Conservation (phyloP, 345 rosid genomes). For the Heritiera fomes region DNA sequence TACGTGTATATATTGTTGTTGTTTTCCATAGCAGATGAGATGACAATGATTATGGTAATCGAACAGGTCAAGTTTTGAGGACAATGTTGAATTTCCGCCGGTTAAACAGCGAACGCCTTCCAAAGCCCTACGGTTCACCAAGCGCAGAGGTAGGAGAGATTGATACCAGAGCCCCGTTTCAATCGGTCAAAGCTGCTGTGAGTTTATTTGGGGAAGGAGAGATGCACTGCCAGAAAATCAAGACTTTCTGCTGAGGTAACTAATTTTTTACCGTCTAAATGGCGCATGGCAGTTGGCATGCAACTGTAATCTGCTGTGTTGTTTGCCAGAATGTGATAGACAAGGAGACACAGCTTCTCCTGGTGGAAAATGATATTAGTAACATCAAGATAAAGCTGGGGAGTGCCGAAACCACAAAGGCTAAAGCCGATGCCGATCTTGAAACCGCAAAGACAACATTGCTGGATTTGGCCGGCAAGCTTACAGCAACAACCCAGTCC, state of each 20-base stretch:
- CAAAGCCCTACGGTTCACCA: constrained; percentile 42
- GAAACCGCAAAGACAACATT: constrained; percentile 46
- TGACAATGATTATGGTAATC: neutral
- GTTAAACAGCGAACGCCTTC: constrained; percentile 6
- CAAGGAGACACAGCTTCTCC: constrained; percentile 61
- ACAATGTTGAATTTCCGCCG: constrained; percentile 52
- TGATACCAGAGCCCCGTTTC: constrained; percentile 88
- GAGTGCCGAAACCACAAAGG: constrained; percentile 41
- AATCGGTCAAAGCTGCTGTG: constrained; percentile 95
- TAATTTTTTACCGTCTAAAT: no score
- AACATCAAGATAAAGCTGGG: constrained; percentile 48
- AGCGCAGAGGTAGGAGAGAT: constrained; percentile 88
- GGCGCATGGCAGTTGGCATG: no score
- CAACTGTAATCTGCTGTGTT: neutral
- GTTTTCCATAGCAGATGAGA: neutral
- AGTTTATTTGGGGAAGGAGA: constrained; percentile 70
- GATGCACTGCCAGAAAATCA: constrained; percentile 38
- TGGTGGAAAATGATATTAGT: constrained; percentile 45
- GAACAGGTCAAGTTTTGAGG: no score
- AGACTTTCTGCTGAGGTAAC: constrained; percentile 44
- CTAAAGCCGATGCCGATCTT: constrained; percentile 53
- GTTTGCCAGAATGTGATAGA: constrained; percentile 46
- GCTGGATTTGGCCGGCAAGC: constrained; percentile 45
- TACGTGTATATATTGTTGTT: no score
- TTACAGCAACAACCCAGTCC: constrained; percentile 38